These are phyloP conservation scores for Hymenoscyphus occultus DNA, from an alignment of 2,329 filamentous ascomycete species.

Conservation along the genomic window DNA sequence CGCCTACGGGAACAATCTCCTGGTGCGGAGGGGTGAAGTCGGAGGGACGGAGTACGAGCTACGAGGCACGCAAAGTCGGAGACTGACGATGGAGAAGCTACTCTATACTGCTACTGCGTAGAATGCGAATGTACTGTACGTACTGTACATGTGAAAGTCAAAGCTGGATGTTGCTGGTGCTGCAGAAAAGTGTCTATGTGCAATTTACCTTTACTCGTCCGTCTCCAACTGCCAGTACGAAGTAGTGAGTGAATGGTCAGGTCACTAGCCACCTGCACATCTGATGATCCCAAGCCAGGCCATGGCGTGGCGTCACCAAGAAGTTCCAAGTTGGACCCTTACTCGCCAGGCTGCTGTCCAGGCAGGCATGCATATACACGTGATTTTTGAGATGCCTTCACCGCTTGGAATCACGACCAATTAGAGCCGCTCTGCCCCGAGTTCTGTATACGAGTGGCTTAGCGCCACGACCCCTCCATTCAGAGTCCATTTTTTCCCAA, in stretches of 20 bases:
- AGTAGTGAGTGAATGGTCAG: not conserved
- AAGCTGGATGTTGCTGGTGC: not conserved
- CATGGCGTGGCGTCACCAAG: not conserved
- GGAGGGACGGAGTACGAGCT: not conserved
- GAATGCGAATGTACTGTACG: too few relatives aligned
- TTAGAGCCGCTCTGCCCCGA: not conserved
- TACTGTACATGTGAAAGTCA: not conserved
- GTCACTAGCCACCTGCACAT: not conserved
- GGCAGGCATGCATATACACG: not conserved
- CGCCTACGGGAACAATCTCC: not conserved
- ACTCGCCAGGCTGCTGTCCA: not conserved
- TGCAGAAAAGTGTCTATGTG: not conserved
- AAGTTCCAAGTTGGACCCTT: not conserved
- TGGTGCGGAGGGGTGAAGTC: not conserved
- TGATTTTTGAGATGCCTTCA: not conserved
- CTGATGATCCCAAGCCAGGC: not conserved
- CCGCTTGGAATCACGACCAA: not conserved
- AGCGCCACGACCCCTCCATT: conserved; percentile 23
- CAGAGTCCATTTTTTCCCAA: conserved; percentile 21
- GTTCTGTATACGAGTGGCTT: not conserved
- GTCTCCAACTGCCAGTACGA: not conserved
- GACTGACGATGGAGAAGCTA: too few relatives aligned
- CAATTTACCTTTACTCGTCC: too few relatives aligned
- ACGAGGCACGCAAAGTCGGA: too few relatives aligned
- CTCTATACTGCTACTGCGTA: too few relatives aligned